Conservation (phyloP, 2,329 filamentous ascomycete genomes). For the Gremmenia infestans region DNA sequence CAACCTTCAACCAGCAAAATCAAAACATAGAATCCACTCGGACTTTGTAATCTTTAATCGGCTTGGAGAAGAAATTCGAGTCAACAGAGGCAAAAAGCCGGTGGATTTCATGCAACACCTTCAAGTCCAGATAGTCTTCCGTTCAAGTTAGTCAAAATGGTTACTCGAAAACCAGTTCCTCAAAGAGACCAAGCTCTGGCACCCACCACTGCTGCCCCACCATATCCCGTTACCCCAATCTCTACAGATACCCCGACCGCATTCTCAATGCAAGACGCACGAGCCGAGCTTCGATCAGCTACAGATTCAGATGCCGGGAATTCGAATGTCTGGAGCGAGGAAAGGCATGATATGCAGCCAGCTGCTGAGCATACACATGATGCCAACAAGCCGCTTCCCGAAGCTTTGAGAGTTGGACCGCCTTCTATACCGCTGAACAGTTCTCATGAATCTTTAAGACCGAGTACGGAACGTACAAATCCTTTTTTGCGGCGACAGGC, state of each 20-base stretch:
- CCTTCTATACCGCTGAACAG: constrained; percentile 17
- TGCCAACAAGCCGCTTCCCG: constrained; percentile 17
- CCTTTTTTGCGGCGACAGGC: constrained; percentile 26
- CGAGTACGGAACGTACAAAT: constrained; percentile 23
- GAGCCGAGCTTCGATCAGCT: constrained; percentile 12
- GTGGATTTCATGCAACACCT: too few species aligned
- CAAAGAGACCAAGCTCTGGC: constrained; percentile 10
- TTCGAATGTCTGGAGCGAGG: constrained; percentile 23
- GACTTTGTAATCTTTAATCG: too few species aligned
- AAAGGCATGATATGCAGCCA: constrained; percentile 3
- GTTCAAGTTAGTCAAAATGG: constrained; percentile 17
- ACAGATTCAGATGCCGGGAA: constrained; percentile 15
- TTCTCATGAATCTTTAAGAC: constrained; percentile 21
- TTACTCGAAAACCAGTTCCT: constrained; percentile 28
- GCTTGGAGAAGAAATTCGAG: too few species aligned
- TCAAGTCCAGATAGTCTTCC: background rate
- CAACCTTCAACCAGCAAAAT: too few species aligned
- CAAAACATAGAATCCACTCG: too few species aligned
- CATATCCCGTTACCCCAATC: constrained; percentile 25
- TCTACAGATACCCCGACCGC: constrained; percentile 5
- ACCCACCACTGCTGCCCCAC: constrained; percentile 9
- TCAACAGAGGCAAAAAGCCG: too few species aligned
- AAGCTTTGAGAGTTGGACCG: constrained; percentile 25
- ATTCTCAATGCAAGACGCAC: constrained; percentile 16
- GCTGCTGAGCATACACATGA: background rate